A percentile compares a stretch with the other conserved stretches of the same genome.
These are phyloP conservation scores for Lanmaoa rubissima DNA, from an alignment of 768 basidiomycete genomes.

Conservation along the genomic window DNA sequence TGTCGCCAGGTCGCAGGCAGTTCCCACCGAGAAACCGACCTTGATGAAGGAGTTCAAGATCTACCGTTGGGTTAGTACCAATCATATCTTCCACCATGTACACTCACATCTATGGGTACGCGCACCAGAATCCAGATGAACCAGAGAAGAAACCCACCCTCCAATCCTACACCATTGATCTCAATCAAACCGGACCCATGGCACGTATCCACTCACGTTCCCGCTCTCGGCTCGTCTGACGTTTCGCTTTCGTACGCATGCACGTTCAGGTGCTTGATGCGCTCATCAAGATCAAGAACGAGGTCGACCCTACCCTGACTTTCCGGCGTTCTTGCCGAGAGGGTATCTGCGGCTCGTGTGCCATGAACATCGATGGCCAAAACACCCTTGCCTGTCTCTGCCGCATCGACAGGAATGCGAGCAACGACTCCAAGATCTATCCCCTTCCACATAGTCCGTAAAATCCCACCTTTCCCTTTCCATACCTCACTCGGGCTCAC, in stretches of 20 bases:
- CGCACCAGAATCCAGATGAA: slow-evolving; percentile 82
- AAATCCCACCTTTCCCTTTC: not conserved
- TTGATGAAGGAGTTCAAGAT: slow-evolving; percentile 95
- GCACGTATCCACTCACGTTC: slow-evolving; percentile 35
- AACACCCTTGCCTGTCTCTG: slow-evolving; percentile 98
- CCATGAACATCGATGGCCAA: slow-evolving; percentile 98
- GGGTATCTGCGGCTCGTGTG: slow-evolving; percentile 97
- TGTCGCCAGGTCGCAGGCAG: slow-evolving; percentile 31
- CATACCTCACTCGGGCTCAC: not conserved
- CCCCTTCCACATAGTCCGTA: slow-evolving; percentile 93
- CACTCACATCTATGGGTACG: not conserved
- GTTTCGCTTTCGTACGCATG: not conserved
- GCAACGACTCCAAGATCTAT: slow-evolving; percentile 87
- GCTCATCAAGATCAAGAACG: slow-evolving; percentile 99
- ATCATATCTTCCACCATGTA: not conserved
- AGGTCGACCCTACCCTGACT: slow-evolving; percentile 93
- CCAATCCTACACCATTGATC: slow-evolving; percentile 88
- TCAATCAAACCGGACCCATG: slow-evolving; percentile 97
- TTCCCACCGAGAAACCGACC: slow-evolving; percentile 63
- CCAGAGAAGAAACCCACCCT: slow-evolving; percentile 88
- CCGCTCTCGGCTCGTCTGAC: slow-evolving; percentile 4
- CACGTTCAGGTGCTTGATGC: slow-evolving; percentile 71
- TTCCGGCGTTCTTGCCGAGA: slow-evolving; percentile 93
- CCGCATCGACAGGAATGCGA: slow-evolving; percentile 77
- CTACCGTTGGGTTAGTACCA: slow-evolving; percentile 81